Evolutionary conservation across 2,329 filamentous ascomycete species (phyloP).

Genomic region (Botrytis elliptica): DNA sequence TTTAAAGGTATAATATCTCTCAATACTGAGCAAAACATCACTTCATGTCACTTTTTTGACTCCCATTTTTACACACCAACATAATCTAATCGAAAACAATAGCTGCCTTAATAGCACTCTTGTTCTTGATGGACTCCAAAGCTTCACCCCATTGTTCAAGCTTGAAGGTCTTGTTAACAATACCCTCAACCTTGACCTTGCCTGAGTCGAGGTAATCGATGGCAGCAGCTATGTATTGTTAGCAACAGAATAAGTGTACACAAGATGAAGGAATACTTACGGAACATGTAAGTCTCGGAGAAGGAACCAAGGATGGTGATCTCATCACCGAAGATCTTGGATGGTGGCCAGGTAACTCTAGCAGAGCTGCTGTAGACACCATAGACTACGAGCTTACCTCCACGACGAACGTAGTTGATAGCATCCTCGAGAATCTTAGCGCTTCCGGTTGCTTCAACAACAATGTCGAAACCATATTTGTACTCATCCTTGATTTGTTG

Average conservation of each 20-base stretch:
- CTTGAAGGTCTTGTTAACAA: conserved; percentile 71
- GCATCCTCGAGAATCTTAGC: conserved; percentile 67
- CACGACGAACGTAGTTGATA: conserved; percentile 69
- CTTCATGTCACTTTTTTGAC: conserved; percentile 3
- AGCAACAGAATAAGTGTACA: not conserved
- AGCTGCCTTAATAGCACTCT: conserved; percentile 71
- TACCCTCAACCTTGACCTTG: conserved; percentile 62
- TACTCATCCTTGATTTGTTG: conserved; percentile 61
- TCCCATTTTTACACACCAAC: not conserved
- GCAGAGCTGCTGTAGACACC: conserved; percentile 64
- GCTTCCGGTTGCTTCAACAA: conserved; percentile 49
- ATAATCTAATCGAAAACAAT: conserved; percentile 61
- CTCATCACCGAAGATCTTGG: conserved; percentile 66
- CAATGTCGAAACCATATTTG: conserved; percentile 66
- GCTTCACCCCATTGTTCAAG: conserved; percentile 72
- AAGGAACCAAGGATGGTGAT: conserved; percentile 73
- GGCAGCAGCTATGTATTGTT: conserved; percentile 50
- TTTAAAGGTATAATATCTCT: conserved; percentile 9
- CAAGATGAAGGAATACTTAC: conserved; percentile 38
- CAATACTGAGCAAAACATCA: conserved; percentile 1
- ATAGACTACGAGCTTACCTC: conserved; percentile 65
- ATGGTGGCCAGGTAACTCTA: conserved; percentile 66
- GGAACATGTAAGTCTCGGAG: conserved; percentile 73
- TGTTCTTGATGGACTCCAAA: conserved; percentile 67
- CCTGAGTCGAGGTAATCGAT: conserved; percentile 58